Evolutionary conservation across 1,284 basidiomycete species (phyloP).

Genomic region (Ceratobasidium sp.): DNA sequence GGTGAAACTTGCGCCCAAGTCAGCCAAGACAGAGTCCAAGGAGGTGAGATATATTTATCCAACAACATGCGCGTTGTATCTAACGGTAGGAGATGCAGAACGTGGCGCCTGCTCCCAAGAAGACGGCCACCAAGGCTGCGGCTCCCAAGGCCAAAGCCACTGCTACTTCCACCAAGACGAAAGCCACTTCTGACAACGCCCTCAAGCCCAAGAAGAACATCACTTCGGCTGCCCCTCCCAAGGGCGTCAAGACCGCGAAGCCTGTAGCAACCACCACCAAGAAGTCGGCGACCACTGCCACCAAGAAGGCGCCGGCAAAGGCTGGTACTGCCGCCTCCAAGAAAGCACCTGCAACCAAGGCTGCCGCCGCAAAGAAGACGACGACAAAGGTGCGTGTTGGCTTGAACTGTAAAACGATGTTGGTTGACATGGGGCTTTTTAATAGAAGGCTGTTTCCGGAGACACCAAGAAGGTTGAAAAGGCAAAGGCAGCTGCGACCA

Average conservation of each 20-base stretch:
- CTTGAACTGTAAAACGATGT: neutral
- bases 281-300: slow-evolving; percentile 39
- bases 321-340: slow-evolving; percentile 45
- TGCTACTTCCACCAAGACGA: slow-evolving; percentile 49
- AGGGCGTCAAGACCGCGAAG: slow-evolving; percentile 54
- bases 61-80: slow-evolving; percentile 19
- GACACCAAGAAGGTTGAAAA: slow-evolving; percentile 40
- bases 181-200: slow-evolving; percentile 25
- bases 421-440: neutral
- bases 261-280: slow-evolving; percentile 53
- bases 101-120: slow-evolving; percentile 35
- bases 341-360: slow-evolving; percentile 38
- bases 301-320: slow-evolving; percentile 36
- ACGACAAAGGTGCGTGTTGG: slow-evolving; percentile 5
- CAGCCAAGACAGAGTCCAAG: slow-evolving; percentile 42
- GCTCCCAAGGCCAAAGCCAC: slow-evolving; percentile 48
- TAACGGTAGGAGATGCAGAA: slow-evolving; percentile 13
- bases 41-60: slow-evolving; percentile 24
- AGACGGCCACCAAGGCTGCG: slow-evolving; percentile 20
- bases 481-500: slow-evolving; percentile 52
- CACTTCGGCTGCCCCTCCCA: slow-evolving; percentile 49
- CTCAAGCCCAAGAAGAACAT: slow-evolving; percentile 44
- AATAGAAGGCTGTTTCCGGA: slow-evolving; percentile 18
- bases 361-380: slow-evolving; percentile 21
- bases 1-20: slow-evolving; percentile 49